Evolutionary conservation across 148 eudicot genomes (phyloP).

Genomic region (Camellia granthamiana): DNA sequence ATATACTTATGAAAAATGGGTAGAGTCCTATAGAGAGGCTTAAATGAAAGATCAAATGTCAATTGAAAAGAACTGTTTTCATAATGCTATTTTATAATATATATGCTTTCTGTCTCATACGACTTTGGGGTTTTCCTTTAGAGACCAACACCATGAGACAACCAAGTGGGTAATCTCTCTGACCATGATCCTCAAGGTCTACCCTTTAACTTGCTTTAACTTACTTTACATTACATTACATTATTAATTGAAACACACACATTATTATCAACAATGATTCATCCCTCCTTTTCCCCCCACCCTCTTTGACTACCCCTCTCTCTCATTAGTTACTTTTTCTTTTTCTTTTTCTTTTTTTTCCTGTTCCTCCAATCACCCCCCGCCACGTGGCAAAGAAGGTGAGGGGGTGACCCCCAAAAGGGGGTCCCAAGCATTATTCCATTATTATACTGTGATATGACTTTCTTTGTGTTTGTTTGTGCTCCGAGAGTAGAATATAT

Average conservation of each 20-base stretch:
- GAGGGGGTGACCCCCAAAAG: no score
- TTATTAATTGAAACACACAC: not conserved
- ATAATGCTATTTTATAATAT: conserved; percentile 3
- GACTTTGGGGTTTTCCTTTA: conserved; percentile 13
- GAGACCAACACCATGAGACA: conserved; percentile 28
- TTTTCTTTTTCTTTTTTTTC: no score
- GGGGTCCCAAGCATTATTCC: no score
- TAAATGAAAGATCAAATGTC: conserved; percentile 19
- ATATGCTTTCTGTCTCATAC: conserved; percentile 27
- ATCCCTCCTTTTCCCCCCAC: no score
- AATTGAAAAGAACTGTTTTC: conserved; percentile 12
- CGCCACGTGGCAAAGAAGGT: no score
- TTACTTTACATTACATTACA: not conserved
- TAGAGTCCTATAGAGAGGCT: not conserved
- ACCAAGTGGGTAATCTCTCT: conserved; percentile 13
- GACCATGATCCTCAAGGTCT: conserved; percentile 18
- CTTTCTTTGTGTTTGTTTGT: not conserved
- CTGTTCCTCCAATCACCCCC: no score
- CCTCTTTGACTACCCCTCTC: no score
- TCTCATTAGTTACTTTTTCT: no score
- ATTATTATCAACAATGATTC: no score
- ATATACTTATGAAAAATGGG: not conserved
- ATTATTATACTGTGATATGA: no score
- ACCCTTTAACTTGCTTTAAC: not conserved
- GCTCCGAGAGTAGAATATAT: not conserved